Percentiles rank a stretch among this genome's conserved stretches.
phyloP scores from a whole-genome alignment of 306 rosid genomes.

The Glycine latifolia region DNA sequence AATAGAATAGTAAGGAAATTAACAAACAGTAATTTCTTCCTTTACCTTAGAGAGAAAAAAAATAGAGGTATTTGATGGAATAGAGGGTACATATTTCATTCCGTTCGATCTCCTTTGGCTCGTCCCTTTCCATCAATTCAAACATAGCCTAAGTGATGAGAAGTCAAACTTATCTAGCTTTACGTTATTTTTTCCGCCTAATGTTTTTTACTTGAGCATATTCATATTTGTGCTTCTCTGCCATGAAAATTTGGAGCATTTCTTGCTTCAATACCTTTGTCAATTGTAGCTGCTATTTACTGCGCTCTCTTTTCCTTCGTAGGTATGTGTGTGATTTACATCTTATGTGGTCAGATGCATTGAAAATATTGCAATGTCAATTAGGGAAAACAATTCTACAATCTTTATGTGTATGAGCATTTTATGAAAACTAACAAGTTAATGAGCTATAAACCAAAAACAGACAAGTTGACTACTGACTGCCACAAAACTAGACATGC shows the following conservation, averaged over 20 bases:
- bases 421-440: background rate
- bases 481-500: slow-evolving; percentile 28
- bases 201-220: slow-evolving; percentile 28
- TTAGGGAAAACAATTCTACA: no score
- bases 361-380: background rate
- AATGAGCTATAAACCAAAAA: background rate
- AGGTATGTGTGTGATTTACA: slow-evolving; percentile 55
- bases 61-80: no score
- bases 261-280: slow-evolving; percentile 83
- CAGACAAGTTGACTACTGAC: background rate
- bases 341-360: background rate
- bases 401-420: background rate
- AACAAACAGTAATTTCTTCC: background rate
- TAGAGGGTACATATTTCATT: background rate
- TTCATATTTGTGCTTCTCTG: slow-evolving; percentile 34
- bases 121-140: background rate
- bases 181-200: slow-evolving; percentile 4
- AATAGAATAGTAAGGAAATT: no score
- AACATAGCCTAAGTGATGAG: background rate
- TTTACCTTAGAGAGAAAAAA: background rate
- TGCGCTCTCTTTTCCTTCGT: slow-evolving; percentile 83
- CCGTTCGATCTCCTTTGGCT: background rate
- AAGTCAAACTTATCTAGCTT: background rate
- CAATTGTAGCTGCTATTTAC: slow-evolving; percentile 83
- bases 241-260: slow-evolving; percentile 90